Base-by-base conservation (phyloP, 768 basidiomycete genomes). In the Pulveroboletus frians region DNA sequence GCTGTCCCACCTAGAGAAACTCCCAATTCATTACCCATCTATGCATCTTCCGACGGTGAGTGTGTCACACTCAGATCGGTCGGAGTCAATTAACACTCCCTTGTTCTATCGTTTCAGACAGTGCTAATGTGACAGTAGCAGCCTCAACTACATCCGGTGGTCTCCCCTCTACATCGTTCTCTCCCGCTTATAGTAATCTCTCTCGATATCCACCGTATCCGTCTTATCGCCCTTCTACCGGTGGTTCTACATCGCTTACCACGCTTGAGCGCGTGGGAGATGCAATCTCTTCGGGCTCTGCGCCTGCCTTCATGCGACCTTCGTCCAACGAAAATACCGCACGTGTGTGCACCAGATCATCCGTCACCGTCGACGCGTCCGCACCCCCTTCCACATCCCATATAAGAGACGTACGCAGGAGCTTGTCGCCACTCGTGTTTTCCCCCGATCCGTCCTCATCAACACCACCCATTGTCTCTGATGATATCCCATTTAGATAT, bases 401-500 rank as follows among this genome's bases (percentile, higher is more conserved):
- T 18, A 37, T 35, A 34, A 48, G 54, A 51, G 59, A 45, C 42
- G 21, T 43, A 36, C 62, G 57, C 47, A 53, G 54, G 44, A 66
- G 53, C 51, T 26, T 66, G 32, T 66, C 64, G 14, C 65, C 64
- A 3, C 54, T 64, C 2, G 55, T 54, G 2, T 50, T 64, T 21
- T 17, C 60, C 34, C 43, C 64, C 31, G 54, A 58, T 53, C 49
- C 49, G 2, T 39, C 53, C 4, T 43, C 53, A 18, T 36, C 57
- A 4, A 43, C 59, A 8, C 31, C 50, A 32, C 38, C 64, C 27
- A 20, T 39, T 7, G 48, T 48, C 18, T 40, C 54, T 35, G 59
- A 57, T 39, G 59, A 66, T 18, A 15, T 52, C 38, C 17, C 53
- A 1, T 35, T 39, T 41, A 50, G 65, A 39, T 51, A 65, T 50